Conservation (phyloP, 371 early-diverging fungal genomes). For the Actinomucor elegans region DNA sequence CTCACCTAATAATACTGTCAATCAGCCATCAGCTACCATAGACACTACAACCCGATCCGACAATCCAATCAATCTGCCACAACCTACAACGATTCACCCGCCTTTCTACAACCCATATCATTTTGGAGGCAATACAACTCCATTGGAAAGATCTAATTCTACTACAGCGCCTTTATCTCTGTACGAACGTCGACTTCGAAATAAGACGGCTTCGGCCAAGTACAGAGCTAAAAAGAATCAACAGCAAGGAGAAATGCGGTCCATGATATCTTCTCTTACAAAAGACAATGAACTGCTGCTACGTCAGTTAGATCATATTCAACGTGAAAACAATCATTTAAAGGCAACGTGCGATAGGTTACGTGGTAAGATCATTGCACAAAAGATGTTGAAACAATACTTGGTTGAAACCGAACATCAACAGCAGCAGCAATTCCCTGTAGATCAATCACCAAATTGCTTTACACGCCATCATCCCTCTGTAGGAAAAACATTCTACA, state of each 20-base stretch:
- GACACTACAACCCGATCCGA: not conserved
- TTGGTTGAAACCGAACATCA: slow-evolving; percentile 8
- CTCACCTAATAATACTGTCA: slow-evolving; percentile 1
- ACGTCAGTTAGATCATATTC: slow-evolving; percentile 53
- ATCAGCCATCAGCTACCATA: too few relatives aligned
- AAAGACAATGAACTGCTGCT: slow-evolving; percentile 55
- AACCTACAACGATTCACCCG: not conserved
- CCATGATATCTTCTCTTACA: slow-evolving; percentile 42
- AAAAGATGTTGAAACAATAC: slow-evolving; percentile 51
- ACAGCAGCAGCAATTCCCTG: not conserved
- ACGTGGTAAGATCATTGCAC: slow-evolving; percentile 56
- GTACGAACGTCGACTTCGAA: slow-evolving; percentile 58
- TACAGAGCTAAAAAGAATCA: slow-evolving; percentile 66
- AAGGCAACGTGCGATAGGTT: slow-evolving; percentile 54
- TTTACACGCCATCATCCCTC: too few relatives aligned
- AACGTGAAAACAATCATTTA: slow-evolving; percentile 50
- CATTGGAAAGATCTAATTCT: not conserved
- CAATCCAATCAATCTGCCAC: not conserved
- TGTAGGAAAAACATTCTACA: too few relatives aligned
- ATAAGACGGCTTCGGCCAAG: slow-evolving; percentile 68
- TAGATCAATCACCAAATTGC: too few relatives aligned
- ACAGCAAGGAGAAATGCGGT: slow-evolving; percentile 62
- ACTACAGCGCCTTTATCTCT: slow-evolving; percentile 39
- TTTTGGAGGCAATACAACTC: not conserved
- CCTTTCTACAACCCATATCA: not conserved